Evolutionary conservation across 2,329 filamentous ascomycete species (phyloP).

Genomic region (Colletotrichum graminicola): DNA sequence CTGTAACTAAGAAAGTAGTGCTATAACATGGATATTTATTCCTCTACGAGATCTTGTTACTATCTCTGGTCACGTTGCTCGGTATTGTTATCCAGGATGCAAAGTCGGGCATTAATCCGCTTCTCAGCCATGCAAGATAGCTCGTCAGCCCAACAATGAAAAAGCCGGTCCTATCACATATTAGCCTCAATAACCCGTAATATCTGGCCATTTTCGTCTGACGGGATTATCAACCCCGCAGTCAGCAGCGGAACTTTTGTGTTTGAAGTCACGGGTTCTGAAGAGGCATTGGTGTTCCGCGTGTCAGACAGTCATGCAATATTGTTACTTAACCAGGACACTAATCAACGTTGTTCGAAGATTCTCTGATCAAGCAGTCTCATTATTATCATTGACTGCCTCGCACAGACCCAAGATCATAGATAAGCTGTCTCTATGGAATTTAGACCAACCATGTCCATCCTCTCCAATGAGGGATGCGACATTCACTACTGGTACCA

Average conservation of each 20-base stretch:
- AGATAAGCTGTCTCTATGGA: constrained; percentile 28
- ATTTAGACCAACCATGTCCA: constrained; percentile 43
- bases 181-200: too few relatives aligned
- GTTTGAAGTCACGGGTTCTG: background rate
- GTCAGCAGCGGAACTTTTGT: background rate
- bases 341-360: accelerated
- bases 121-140: too few relatives aligned
- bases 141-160: background rate
- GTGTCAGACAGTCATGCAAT: too few relatives aligned
- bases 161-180: background rate
- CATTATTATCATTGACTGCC: too few relatives aligned
- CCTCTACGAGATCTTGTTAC: background rate
- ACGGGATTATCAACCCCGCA: background rate
- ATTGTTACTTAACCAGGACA: background rate
- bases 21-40: accelerated
- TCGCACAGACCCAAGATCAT: background rate
- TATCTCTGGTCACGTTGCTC: too few relatives aligned
- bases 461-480: constrained; percentile 49
- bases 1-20: too few relatives aligned
- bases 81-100: too few relatives aligned
- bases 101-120: too few relatives aligned
- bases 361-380: background rate
- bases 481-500: constrained; percentile 50
- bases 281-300: too few relatives aligned
- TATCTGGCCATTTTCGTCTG: background rate